These are phyloP conservation scores for Pythium myriotylum DNA, from an alignment of 352 stramenopile genomes.

Conservation along the genomic window DNA sequence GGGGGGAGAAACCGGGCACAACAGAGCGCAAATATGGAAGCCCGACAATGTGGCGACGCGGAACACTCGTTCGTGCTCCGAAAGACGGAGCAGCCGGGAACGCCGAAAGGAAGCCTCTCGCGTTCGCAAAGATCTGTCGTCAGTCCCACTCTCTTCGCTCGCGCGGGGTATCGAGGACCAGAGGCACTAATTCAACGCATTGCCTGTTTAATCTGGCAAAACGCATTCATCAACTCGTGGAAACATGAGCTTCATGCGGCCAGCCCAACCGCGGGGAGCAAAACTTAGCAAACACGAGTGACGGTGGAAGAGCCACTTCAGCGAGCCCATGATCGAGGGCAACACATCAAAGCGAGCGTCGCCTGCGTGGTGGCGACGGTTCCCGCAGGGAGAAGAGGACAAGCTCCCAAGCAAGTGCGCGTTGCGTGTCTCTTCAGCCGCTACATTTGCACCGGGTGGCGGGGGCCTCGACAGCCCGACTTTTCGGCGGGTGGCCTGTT, in stretches of 20 bases:
- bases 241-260: not conserved
- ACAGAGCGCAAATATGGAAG: conserved; percentile 1
- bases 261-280: not conserved
- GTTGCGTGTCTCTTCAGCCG: conserved; percentile 8
- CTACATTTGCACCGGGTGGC: not conserved
- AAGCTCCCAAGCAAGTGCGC: not conserved
- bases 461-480: no score
- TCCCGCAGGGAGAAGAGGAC: conserved; percentile 1
- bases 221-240: no score
- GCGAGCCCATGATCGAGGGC: not conserved
- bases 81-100: not conserved
- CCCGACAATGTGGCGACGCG: not conserved
- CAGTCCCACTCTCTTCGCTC: no score
- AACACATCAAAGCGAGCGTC: not conserved
- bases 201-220: no score
- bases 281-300: conserved; percentile 5
- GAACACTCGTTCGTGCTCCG: not conserved
- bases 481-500: not conserved
- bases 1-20: not conserved
- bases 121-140: no score
- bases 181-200: no score
- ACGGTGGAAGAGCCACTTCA: not conserved
- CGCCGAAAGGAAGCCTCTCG: not conserved
- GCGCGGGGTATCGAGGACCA: no score
- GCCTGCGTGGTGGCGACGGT: not conserved